These are phyloP conservation scores for Tulasnella sp. DNA, from an alignment of 768 basidiomycete species.

Conservation along the genomic window DNA sequence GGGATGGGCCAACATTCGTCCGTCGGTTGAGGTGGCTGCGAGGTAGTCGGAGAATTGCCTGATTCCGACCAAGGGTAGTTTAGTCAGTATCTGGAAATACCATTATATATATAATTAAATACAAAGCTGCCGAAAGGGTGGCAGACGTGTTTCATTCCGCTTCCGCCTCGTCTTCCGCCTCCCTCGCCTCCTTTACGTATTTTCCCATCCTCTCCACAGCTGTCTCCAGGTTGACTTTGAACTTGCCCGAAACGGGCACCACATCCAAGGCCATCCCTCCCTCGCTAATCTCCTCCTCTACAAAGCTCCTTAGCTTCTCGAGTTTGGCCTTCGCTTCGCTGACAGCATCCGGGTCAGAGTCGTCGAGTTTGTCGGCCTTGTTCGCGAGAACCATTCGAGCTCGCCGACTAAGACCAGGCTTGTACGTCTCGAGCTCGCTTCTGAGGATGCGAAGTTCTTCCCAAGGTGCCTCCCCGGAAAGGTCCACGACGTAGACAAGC, in stretches of 20 bases:
- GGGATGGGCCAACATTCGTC: neutral
- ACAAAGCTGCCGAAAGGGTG: neutral
- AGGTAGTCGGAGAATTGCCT: neutral
- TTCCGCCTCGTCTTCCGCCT: neutral
- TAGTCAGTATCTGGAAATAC: neutral
- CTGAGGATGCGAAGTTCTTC: conserved; percentile 63
- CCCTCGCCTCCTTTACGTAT: conserved; percentile 51
- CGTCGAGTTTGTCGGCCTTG: conserved; percentile 81
- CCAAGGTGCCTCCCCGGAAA: conserved; percentile 66
- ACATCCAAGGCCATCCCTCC: conserved; percentile 45
- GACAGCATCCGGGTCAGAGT: conserved; percentile 42
- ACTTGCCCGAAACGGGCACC: conserved; percentile 80
- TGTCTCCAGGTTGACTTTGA: conserved; percentile 65
- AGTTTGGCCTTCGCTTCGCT: conserved; percentile 52
- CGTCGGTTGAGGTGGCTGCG: no score
- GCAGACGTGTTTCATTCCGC: neutral
- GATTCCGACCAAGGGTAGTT: neutral
- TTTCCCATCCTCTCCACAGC: conserved; percentile 59
- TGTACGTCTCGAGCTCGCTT: conserved; percentile 78
- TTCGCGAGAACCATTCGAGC: conserved; percentile 83
- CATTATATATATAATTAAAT: neutral
- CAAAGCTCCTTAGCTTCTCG: conserved; percentile 47
- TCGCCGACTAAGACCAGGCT: conserved; percentile 66
- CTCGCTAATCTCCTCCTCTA: conserved; percentile 38
- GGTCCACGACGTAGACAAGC: conserved; percentile 87